Conservation (phyloP, 2,329 filamentous ascomycete species). For the Zasmidium citrigriseum region DNA sequence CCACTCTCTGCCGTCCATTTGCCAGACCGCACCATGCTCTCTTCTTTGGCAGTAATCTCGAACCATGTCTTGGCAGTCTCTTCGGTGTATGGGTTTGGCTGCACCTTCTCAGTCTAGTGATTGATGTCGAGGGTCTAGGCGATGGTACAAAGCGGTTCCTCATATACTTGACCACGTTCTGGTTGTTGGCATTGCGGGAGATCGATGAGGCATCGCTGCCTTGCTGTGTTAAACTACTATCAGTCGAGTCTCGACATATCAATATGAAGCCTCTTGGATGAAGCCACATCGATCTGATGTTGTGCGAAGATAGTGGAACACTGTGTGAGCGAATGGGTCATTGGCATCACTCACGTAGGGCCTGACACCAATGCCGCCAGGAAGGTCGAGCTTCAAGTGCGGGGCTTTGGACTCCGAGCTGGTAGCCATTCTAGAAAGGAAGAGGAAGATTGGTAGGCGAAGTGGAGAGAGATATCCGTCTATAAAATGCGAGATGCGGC, state of each 20-base stretch:
- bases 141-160: constrained; percentile 34
- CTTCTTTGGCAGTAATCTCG: constrained; percentile 23
- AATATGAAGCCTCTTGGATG: no score
- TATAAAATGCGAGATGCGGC: no score
- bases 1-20: constrained; percentile 20
- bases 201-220: constrained; percentile 33
- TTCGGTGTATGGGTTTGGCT: constrained; percentile 41
- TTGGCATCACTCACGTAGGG: constrained; percentile 1
- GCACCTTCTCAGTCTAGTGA: background rate
- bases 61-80: constrained; percentile 39
- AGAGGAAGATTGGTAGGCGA: background rate
- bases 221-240: constrained; percentile 22
- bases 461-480: no score
- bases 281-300: no score
- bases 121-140: background rate
- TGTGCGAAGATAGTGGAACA: no score
- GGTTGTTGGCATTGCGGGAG: constrained; percentile 33
- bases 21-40: constrained; percentile 19
- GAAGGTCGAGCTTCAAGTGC: constrained; percentile 9
- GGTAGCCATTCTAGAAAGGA: background rate
- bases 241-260: no score
- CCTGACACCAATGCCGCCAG: constrained; percentile 8
- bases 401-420: background rate
- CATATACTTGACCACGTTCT: constrained; percentile 39
- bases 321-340: no score